Base-by-base conservation (phyloP, 768 basidiomycete genomes). In the Kwoniella sp. region DNA sequence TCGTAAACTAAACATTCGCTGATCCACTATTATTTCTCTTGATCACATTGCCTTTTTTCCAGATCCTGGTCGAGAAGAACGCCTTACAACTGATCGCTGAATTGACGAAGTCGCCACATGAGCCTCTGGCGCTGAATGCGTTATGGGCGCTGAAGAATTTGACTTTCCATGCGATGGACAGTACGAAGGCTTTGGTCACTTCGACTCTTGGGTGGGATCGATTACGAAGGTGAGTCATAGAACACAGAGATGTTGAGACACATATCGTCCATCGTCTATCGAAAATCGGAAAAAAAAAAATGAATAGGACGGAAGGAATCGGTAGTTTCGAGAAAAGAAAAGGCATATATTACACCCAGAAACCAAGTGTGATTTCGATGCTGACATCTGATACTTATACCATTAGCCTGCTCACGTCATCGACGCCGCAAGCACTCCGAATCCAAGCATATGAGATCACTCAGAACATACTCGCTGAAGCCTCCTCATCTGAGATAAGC, bases 61-160 rank as follows among this genome's bases (percentile, higher is more conserved):
- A 24, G 49, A 24, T 50, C 26, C 19, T 50, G 49, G 10, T 50
- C 49, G 10, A 24, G 49, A 21, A 50, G 49, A 50, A 25, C 49
- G 49, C 22, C 17, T 25, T 24, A 25, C 49, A 84, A 1, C 81
- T 89, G 1, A 81, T 94, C 9, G 85, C 88, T 27, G 82, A 85
- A 53, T 80, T 92, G 1, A 77, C 88, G 2, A 77, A 81, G 26
- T 82, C 82, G 8, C 82, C 82, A 0, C 87, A 90, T 63, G 82
- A 84, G 9, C 83, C 83, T 0, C 81, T 92, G 7, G 82, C 86
- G 7, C 76, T 88, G 27, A 91, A 87, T 65, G 86, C 88, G 0
- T 73, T 94, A n/a, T 94, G 92, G 92, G 89, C 88, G 0, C 79
- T 93, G 36, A 92, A 91, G 77, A 96, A 94, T 71, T 74, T 91